Conservation (phyloP, 805 yeast species). For the Monosporozyma solicola region DNA sequence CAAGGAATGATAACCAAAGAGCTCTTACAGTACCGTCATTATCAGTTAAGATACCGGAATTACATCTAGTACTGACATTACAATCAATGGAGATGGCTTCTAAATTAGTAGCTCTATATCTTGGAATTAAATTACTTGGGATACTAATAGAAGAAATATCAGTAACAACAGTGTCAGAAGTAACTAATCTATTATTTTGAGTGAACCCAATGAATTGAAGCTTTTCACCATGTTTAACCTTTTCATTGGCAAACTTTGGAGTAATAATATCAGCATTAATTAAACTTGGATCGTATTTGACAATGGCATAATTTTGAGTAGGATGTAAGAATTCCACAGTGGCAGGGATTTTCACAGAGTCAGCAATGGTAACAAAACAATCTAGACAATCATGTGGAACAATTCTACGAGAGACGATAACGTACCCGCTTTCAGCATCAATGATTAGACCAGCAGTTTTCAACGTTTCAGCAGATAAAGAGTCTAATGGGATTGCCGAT, state of each 20-base stretch:
- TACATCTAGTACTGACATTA: slow-evolving; percentile 60
- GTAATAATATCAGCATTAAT: slow-evolving; percentile 64
- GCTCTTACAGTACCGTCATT: slow-evolving; percentile 73
- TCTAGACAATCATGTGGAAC: slow-evolving; percentile 77
- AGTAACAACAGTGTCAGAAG: slow-evolving; percentile 67
- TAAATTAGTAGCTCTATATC: slow-evolving; percentile 77
- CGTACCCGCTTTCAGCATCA: slow-evolving; percentile 73
- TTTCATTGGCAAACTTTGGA: slow-evolving; percentile 48
- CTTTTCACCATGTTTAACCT: slow-evolving; percentile 66
- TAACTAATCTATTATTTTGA: slow-evolving; percentile 54
- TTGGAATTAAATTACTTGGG: slow-evolving; percentile 62
- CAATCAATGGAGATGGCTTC: slow-evolving; percentile 73
- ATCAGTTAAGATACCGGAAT: slow-evolving; percentile 71
- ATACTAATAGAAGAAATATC: slow-evolving; percentile 68
- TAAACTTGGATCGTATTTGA: slow-evolving; percentile 70
- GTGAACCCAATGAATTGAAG: slow-evolving; percentile 77
- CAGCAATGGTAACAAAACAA: slow-evolving; percentile 71
- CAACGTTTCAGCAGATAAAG: slow-evolving; percentile 53
- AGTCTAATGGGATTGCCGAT: slow-evolving; percentile 67
- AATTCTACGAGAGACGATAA: slow-evolving; percentile 63
- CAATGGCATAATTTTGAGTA: slow-evolving; percentile 72
- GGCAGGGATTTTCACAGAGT: slow-evolving; percentile 72
- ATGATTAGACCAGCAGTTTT: slow-evolving; percentile 71
- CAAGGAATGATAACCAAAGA: slow-evolving; percentile 76
- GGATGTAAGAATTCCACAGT: slow-evolving; percentile 81